Percentiles rank a stretch among this genome's conserved stretches.
Evolutionary conservation across 306 rosid species (phyloP).

Genomic region (Psophocarpus tetragonolobus): DNA sequence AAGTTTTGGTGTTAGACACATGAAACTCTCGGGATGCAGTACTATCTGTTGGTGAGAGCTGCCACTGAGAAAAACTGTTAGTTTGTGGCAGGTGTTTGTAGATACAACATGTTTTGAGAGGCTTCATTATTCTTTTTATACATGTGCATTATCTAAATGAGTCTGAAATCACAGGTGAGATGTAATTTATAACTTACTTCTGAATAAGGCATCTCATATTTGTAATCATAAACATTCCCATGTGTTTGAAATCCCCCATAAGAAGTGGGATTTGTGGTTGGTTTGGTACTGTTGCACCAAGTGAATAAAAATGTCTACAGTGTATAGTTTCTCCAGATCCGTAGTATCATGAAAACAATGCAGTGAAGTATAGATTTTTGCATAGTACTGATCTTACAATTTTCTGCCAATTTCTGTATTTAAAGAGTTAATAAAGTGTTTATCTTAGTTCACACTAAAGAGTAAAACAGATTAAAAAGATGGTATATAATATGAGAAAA

Average conservation of each 20-base stretch:
- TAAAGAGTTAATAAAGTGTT: not conserved
- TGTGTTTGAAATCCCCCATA: conserved; percentile 14
- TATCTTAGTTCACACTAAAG: not conserved
- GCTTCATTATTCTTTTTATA: conserved; percentile 46
- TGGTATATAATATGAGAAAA: too few species aligned
- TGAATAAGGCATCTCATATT: conserved; percentile 39
- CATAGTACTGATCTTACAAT: not conserved
- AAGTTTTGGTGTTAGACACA: conserved; percentile 11
- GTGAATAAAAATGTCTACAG: conserved; percentile 10
- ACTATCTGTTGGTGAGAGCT: not conserved
- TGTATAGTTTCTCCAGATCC: not conserved
- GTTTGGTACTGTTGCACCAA: conserved; percentile 22
- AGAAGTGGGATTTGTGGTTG: conserved; percentile 37
- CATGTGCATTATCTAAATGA: conserved; percentile 36
- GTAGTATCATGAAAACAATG: not conserved
- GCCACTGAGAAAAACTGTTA: not conserved
- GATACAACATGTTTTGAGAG: conserved; percentile 48
- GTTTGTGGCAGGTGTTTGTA: conserved; percentile 46
- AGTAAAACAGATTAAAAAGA: not conserved
- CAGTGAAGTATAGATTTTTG: not conserved
- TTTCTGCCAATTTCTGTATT: not conserved
- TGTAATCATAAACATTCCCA: conserved; percentile 27
- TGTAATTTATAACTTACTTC: conserved; percentile 33
- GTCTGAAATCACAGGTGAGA: conserved; percentile 35
- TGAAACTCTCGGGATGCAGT: conserved; percentile 8